A percentile compares a stretch with the other conserved stretches of the same genome.
phyloP scores from a whole-genome alignment of 2,329 filamentous ascomycete species.

The Aureobasidium melanogenum region DNA sequence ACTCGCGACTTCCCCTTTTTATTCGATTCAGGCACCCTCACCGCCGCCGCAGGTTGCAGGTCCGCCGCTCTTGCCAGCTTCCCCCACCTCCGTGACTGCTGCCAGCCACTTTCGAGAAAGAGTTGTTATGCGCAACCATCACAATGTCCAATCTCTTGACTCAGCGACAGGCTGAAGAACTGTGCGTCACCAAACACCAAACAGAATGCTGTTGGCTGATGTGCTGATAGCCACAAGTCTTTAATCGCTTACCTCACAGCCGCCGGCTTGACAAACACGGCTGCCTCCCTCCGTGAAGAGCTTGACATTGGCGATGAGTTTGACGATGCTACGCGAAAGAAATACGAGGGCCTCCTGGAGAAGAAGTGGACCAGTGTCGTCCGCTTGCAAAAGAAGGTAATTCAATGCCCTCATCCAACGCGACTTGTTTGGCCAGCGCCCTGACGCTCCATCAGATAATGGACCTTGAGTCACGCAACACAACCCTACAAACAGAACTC shows the following conservation, averaged over 20 bases:
- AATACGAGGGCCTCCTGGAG: conserved; percentile 87
- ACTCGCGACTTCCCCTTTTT: background rate
- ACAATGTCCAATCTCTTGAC: conserved; percentile 68
- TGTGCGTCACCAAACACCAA: conserved; percentile 48
- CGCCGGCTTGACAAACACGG: conserved; percentile 60
- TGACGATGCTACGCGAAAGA: conserved; percentile 75
- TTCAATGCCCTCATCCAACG: background rate
- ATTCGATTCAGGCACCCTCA: background rate
- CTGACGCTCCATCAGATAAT: conserved; percentile 56
- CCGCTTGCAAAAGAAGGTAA: conserved; percentile 85
- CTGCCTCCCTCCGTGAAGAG: conserved; percentile 66
- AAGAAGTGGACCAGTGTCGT: conserved; percentile 99
- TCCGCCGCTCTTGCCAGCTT: background rate
- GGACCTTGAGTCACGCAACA: conserved; percentile 74
- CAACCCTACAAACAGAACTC: conserved; percentile 68
- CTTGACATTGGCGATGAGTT: conserved; percentile 62
- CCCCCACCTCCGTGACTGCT: background rate
- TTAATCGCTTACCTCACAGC: conserved; percentile 82
- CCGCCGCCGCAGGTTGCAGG: background rate
- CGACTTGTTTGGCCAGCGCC: background rate
- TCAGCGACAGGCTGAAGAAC: conserved; percentile 74
- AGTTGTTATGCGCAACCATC: conserved; percentile 8
- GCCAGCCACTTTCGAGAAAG: background rate
- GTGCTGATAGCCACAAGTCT: conserved; percentile 67
- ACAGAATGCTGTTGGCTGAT: conserved; percentile 22